A percentile compares a stretch with the other conserved stretches of the same genome.
phyloP scores from a whole-genome alignment of 1,284 basidiomycete genomes.

The Tetrapyrgos nigripes region DNA sequence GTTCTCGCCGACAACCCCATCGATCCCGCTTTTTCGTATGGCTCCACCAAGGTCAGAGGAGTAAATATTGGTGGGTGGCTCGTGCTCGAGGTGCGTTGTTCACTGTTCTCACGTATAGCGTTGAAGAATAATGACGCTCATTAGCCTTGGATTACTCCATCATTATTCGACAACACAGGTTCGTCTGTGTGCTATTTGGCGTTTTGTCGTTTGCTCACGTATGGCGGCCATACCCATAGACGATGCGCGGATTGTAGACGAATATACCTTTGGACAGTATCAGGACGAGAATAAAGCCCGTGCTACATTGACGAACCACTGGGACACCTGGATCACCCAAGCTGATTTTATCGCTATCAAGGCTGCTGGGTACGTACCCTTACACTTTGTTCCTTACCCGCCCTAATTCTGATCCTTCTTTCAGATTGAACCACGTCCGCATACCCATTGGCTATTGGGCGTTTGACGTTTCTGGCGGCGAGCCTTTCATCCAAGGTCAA shows the following conservation, averaged over 20 bases:
- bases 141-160: constrained; percentile 87
- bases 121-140: constrained; percentile 10
- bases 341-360: constrained; percentile 76
- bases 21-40: constrained; percentile 37
- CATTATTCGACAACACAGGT: constrained; percentile 83
- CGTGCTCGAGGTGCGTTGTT: constrained; percentile 65
- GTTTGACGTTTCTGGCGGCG: constrained; percentile 54
- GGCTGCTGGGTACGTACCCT: constrained; percentile 65
- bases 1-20: not conserved
- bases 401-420: not conserved
- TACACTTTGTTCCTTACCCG: no score
- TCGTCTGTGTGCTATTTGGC: not conserved
- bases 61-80: constrained; percentile 86
- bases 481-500: constrained; percentile 88
- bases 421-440: constrained; percentile 75
- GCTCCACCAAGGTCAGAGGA: constrained; percentile 66
- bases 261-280: constrained; percentile 84
- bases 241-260: constrained; percentile 75
- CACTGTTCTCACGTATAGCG: not conserved
- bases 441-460: constrained; percentile 96
- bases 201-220: not conserved
- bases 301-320: constrained; percentile 65
- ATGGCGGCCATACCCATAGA: constrained; percentile 27
- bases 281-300: constrained; percentile 58
- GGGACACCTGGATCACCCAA: constrained; percentile 86